These are phyloP conservation scores for Candida peoriensis DNA, from an alignment of 805 yeast species.

Conservation along the genomic window DNA sequence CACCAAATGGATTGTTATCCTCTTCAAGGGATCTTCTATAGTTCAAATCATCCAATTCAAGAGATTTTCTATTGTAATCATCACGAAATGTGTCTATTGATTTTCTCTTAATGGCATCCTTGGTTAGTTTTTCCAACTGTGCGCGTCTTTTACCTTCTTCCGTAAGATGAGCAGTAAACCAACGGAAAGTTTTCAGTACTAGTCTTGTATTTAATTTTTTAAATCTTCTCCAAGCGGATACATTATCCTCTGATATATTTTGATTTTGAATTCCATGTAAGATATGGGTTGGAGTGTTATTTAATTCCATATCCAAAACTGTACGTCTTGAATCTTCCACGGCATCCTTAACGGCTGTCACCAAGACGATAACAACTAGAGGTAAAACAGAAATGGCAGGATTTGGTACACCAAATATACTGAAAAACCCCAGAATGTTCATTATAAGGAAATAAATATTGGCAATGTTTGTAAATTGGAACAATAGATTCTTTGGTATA, in stretches of 20 bases:
- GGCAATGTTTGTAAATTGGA: constrained; percentile 86
- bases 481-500: constrained; percentile 73
- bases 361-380: constrained; percentile 65
- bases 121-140: constrained; percentile 21
- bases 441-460: constrained; percentile 79
- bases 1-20: constrained; percentile 26
- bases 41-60: constrained; percentile 23
- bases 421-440: constrained; percentile 74
- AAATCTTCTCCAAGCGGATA: constrained; percentile 40
- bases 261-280: constrained; percentile 48
- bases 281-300: constrained; percentile 67
- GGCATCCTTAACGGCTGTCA: constrained; percentile 77
- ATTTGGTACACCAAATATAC: constrained; percentile 73
- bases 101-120: constrained; percentile 26
- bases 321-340: constrained; percentile 78
- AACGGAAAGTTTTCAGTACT: background rate
- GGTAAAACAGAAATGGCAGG: constrained; percentile 78
- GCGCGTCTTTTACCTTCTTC: constrained; percentile 34
- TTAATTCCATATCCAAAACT: constrained; percentile 63
- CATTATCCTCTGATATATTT: constrained; percentile 55
- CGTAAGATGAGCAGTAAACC: constrained; percentile 29
- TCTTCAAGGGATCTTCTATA: constrained; percentile 5
- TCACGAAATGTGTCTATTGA: constrained; percentile 35
- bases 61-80: constrained; percentile 20
- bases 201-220: constrained; percentile 5